Percentiles rank a stretch among this genome's conserved stretches.
Conservation (phyloP, 148 eudicot species). For the Persicaria maculosa region DNA sequence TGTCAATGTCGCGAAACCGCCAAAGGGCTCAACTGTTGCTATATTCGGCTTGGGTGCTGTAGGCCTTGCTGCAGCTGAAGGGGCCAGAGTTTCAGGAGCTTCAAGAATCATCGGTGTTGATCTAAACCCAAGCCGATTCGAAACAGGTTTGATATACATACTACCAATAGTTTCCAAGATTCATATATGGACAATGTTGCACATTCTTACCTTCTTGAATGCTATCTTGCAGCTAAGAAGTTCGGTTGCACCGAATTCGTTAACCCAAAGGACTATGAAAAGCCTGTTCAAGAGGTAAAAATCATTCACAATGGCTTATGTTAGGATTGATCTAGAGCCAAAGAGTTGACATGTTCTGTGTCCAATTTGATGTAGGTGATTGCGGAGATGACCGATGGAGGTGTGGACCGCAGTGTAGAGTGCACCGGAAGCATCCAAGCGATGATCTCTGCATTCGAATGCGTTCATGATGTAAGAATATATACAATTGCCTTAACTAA, state of each 20-base stretch:
- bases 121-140: conserved; percentile 26
- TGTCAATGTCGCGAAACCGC: conserved; percentile 72
- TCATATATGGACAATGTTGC: neutral
- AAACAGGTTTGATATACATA: conserved; percentile 14
- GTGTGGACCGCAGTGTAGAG: too few species aligned
- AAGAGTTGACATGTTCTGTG: too few species aligned
- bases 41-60: conserved; percentile 72
- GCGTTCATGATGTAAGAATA: conserved; percentile 40
- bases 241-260: conserved; percentile 44
- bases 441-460: conserved; percentile 34
- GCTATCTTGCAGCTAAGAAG: conserved; percentile 31
- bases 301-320: neutral
- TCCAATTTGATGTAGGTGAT: conserved; percentile 16
- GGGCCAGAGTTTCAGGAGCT: conserved; percentile 53
- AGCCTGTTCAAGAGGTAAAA: conserved; percentile 23
- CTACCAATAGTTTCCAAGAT: neutral
- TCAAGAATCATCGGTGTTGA: conserved; percentile 53
- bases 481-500: neutral
- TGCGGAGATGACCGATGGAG: conserved; percentile 1
- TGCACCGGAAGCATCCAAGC: too few species aligned
- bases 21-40: conserved; percentile 59
- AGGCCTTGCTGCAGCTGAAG: conserved; percentile 63
- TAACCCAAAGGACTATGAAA: conserved; percentile 39
- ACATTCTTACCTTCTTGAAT: too few species aligned
- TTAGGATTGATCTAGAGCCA: too few species aligned